Evolutionary conservation across 1,139 yeast genomes (phyloP), one percentile per base, ranked within the genome.

Genomic region (Magnusiomyces sp.): DNA sequence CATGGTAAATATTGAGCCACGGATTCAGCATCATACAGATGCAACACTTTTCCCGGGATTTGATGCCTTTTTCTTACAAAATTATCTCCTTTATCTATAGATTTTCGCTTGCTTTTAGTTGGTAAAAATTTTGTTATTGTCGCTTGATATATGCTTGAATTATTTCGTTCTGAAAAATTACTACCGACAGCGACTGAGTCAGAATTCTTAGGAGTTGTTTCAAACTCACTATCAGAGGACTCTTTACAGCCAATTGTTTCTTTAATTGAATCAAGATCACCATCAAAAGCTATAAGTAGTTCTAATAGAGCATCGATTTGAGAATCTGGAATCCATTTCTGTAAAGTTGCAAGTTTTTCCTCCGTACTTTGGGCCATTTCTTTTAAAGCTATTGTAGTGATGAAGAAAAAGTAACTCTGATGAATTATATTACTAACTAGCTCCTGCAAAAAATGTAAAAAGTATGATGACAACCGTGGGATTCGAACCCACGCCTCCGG

Each of bases 1-100:
- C 81, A 76, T 49, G 74, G 77, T 1, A 80, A 76, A 44, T 69
- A 59, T 33, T 60, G 55, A 31, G 68, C 71, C 1, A 81, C 72
- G 45, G 59, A 61, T 34, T 57, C 60, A 1, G 68, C 60, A 33
- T 60, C 61, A 44, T 60, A 62, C 29, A 65, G 45, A 38, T 63
- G 63, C 9, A 58, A 37, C 2, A 59, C 50, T 44, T 53, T 40
- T 2, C 58, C 59, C n/a, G 16, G 36, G 37, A 17, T 34, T 34
- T 16, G 47, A 42, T 16, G 46, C 23, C 36, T 13, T 33, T 11
- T 34, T 23, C 11, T 50, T 50, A 2, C 42, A 19, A 9, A 32
- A 36, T 9, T n/a, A n/a, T n/a, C n/a, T n/a, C n/a, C n/a, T n/a
- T n/a, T n/a, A n/a, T n/a, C n/a, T n/a, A n/a, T n/a, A n/a, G n/a